A percentile compares a stretch with the other conserved stretches of the same genome.
phyloP scores from a whole-genome alignment of 805 yeast genomes.

The Starmerella cellae region DNA sequence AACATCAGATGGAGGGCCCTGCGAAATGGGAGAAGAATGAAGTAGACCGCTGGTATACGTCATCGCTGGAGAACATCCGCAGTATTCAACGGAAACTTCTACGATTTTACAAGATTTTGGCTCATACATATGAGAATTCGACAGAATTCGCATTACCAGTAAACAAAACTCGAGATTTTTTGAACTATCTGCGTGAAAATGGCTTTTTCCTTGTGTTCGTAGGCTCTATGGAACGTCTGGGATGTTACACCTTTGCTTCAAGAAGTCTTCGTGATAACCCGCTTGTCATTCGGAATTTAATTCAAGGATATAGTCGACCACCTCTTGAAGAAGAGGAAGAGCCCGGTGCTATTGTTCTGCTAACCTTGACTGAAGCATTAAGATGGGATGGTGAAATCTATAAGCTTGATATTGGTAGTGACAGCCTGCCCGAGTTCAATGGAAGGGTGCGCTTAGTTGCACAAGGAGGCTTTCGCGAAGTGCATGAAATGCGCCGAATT shows the following conservation, averaged over 20 bases:
- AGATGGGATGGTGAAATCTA: conserved; percentile 80
- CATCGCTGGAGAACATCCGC: conserved; percentile 31
- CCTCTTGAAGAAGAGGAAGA: conserved; percentile 13
- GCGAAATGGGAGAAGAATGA: conserved; percentile 31
- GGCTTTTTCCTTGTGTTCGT: conserved; percentile 70
- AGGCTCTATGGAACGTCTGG: conserved; percentile 42
- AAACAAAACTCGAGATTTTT: conserved; percentile 33
- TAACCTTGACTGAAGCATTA: conserved; percentile 72
- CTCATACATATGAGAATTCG: conserved; percentile 62
- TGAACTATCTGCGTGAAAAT: conserved; percentile 46
- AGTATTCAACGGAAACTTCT: conserved; percentile 63
- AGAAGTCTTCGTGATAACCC: conserved; percentile 36
- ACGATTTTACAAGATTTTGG: conserved; percentile 57
- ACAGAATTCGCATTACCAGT: conserved; percentile 31
- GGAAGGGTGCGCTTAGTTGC: conserved; percentile 58
- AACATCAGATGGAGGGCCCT: conserved; percentile 58
- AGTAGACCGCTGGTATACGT: conserved; percentile 38
- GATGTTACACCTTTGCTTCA: conserved; percentile 59
- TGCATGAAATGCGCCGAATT: conserved; percentile 32
- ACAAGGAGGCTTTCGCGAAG: conserved; percentile 50
- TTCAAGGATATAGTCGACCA: conserved; percentile 27
- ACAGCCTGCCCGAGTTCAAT: conserved; percentile 34
- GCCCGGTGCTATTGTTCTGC: conserved; percentile 52
- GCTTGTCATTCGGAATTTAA: conserved; percentile 22
- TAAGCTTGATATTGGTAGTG: conserved; percentile 33